Evolutionary conservation across 2,329 filamentous ascomycete species (phyloP), one percentile per base, ranked within the genome.

Genomic region (Epichloe bromicola): DNA sequence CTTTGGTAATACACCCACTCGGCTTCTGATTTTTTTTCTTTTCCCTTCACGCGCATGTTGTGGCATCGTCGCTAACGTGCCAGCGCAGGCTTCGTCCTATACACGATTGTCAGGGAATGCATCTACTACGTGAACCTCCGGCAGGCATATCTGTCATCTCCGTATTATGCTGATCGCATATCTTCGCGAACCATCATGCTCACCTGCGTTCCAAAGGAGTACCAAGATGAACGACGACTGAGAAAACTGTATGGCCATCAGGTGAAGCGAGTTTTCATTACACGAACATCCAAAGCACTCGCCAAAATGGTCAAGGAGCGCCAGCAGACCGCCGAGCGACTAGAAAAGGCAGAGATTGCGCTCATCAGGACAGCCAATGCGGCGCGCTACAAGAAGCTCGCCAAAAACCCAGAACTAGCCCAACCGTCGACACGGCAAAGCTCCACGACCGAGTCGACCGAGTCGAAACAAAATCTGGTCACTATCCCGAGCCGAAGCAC

Each of bases 111-210:
- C 51, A 80, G 91, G 52, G 91, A 97, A 67, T 83, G 81, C 63
- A 85, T 97, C 59, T 95, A 84, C 75, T 95, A 88, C 68, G 85
- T 96, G 72, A 95, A 94, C 61, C 70, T 97, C 48, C 86, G 90
- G 56, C 91, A 97, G 69, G 91, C 91, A 0, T 96, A 94, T 69
- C 79, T 94, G 40, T 78, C 94, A 51, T 90, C 88, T 11, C 88
- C 89, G 11, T 74, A 86, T 46, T 94, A 94, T 64, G 79, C 88
- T 49, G 85, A 83, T 61, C 86, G 90, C 52, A 82, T 96, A 44
- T 96, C 91, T 2, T 91, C 90, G 2, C 82, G 88, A 50, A 96
- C 90, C 1, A 86, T 97, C 1, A 80, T 98, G 12, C 89, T 95
- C 66, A 85, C 88, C 2, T 85, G 87, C 2, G 88, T 96, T 1